These are phyloP conservation scores for Vitellaria paradoxa DNA, from an alignment of 179 eudicot genomes.

Conservation along the genomic window DNA sequence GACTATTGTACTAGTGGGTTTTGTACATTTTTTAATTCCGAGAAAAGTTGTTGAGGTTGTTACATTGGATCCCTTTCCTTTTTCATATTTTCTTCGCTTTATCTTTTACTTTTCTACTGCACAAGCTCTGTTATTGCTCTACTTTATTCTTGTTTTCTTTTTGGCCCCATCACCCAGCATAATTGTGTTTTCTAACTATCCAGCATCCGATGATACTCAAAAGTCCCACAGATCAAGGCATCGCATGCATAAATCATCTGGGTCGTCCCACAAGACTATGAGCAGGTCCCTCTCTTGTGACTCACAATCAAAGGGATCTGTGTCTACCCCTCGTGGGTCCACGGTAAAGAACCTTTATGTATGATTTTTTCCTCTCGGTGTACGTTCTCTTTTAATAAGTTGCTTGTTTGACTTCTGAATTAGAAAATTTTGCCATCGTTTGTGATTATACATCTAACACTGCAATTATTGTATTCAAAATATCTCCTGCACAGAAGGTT, in stretches of 20 bases:
- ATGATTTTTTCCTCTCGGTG: background rate
- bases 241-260: conserved; percentile 42
- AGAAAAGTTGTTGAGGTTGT: conserved; percentile 24
- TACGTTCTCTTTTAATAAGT: background rate
- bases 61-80: conserved; percentile 41
- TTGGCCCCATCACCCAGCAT: conserved; percentile 32
- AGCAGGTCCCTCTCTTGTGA: conserved; percentile 57
- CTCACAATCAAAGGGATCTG: conserved; percentile 49
- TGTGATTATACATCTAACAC: background rate
- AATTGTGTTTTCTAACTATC: conserved; percentile 24
- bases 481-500: conserved; percentile 41
- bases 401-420: background rate
- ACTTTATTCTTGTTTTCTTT: conserved; percentile 23
- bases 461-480: conserved; percentile 1
- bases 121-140: conserved; percentile 16
- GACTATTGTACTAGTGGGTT: background rate
- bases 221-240: conserved; percentile 64
- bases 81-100: background rate
- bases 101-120: conserved; percentile 17
- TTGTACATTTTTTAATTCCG: background rate
- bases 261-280: conserved; percentile 42
- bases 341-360: conserved; percentile 29
- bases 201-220: conserved; percentile 69
- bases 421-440: background rate
- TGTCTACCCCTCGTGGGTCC: conserved; percentile 38